Conservation (phyloP, 768 basidiomycete species). For the Auricularia cornea region DNA sequence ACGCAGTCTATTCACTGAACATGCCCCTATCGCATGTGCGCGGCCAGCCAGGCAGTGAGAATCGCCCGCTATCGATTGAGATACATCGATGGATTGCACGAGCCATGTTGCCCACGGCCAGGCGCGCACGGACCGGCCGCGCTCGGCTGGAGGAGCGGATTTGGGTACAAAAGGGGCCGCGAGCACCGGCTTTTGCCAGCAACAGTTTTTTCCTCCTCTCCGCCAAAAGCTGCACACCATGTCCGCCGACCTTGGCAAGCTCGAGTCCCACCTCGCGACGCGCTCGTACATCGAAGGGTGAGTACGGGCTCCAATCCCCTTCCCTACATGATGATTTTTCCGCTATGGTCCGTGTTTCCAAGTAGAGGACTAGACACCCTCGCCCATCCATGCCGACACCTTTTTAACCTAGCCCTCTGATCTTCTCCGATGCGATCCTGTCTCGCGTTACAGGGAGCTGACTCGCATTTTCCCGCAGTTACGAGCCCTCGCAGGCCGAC, state of each 20-base stretch:
- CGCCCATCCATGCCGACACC: slow-evolving; percentile 62
- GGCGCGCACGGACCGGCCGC: too few relatives aligned
- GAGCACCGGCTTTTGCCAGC: too few relatives aligned
- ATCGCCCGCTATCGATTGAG: too few relatives aligned
- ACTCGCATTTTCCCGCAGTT: slow-evolving; percentile 39
- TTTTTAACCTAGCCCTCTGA: slow-evolving; percentile 45
- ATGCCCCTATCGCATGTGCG: too few relatives aligned
- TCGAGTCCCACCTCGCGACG: slow-evolving; percentile 80
- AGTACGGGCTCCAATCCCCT: slow-evolving; percentile 27
- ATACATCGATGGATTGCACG: too few relatives aligned
- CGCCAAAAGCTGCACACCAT: slow-evolving; percentile 28
- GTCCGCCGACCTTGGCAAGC: slow-evolving; percentile 59
- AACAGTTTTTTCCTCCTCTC: slow-evolving; percentile 5
- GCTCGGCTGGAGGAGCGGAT: too few relatives aligned
- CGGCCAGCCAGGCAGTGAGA: too few relatives aligned
- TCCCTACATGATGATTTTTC: slow-evolving; percentile 48
- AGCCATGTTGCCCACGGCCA: too few relatives aligned
- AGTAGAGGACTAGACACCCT: slow-evolving; percentile 88
- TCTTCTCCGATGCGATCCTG: slow-evolving; percentile 10
- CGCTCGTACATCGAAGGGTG: slow-evolving; percentile 90
- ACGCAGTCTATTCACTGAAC: too few relatives aligned
- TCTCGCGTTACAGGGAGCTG: not conserved
- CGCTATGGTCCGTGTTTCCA: slow-evolving; percentile 97
- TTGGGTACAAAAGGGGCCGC: too few relatives aligned
- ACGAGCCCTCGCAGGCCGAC: slow-evolving; percentile 89